Evolutionary conservation across 2,329 filamentous ascomycete genomes (phyloP).

Genomic region (Bipolaris victoriae): DNA sequence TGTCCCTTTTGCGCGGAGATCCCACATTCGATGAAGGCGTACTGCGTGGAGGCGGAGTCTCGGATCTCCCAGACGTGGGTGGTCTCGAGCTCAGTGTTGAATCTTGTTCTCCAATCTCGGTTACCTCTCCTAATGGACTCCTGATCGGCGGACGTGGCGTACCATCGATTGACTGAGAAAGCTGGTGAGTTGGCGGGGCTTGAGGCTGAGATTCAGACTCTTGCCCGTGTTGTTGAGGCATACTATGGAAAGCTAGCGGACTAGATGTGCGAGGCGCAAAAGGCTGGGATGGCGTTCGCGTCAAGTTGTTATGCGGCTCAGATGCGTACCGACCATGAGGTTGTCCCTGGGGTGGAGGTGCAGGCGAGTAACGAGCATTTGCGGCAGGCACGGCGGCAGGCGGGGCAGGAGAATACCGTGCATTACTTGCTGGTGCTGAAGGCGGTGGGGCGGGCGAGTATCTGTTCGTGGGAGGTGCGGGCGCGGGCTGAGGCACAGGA

Average conservation of each 20-base stretch:
- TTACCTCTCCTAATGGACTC: constrained; percentile 43
- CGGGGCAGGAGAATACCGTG: constrained; percentile 48
- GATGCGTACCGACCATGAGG: constrained; percentile 49
- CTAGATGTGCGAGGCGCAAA: constrained; percentile 71
- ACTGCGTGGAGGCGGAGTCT: constrained; percentile 44
- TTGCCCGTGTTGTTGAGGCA: constrained; percentile 40
- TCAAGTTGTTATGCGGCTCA: constrained; percentile 41
- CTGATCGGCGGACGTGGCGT: constrained; percentile 34
- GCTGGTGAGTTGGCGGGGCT: constrained; percentile 30
- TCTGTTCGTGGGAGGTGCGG: constrained; percentile 31
- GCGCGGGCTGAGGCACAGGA: constrained; percentile 39
- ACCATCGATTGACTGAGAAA: constrained; percentile 37
- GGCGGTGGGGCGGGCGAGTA: constrained; percentile 45
- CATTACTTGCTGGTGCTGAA: constrained; percentile 36
- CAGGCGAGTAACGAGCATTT: constrained; percentile 51
- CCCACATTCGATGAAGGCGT: constrained; percentile 42
- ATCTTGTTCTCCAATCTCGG: constrained; percentile 41
- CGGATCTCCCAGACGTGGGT: constrained; percentile 33
- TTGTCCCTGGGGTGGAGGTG: constrained; percentile 44
- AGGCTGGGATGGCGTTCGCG: constrained; percentile 53
- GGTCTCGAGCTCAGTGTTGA: constrained; percentile 22
- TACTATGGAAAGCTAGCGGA: constrained; percentile 61
- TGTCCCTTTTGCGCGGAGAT: constrained; percentile 50
- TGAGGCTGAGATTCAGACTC: constrained; percentile 14
- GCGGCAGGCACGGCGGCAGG: constrained; percentile 39